A percentile compares a stretch with the other conserved stretches of the same genome.
phyloP scores from a whole-genome alignment of 352 stramenopile genomes.

The Thalassiosira mediterranea region DNA sequence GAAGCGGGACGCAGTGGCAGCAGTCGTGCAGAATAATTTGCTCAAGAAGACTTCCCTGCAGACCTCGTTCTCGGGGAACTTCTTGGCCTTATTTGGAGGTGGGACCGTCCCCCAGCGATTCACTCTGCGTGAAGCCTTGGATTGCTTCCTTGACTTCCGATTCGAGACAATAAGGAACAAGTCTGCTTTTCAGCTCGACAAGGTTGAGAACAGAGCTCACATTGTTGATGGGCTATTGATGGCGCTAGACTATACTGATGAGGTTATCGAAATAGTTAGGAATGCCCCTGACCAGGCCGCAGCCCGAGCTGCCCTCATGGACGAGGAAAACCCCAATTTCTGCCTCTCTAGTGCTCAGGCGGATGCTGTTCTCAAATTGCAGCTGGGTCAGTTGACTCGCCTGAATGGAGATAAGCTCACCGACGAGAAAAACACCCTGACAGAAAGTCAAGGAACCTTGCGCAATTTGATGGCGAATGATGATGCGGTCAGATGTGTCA shows the following conservation, averaged over 20 bases:
- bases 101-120: slow-evolving; percentile 83
- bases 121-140: slow-evolving; percentile 80
- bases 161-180: slow-evolving; percentile 87
- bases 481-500: slow-evolving; percentile 80
- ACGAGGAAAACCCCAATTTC: slow-evolving; percentile 49
- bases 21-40: slow-evolving; percentile 86
- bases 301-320: slow-evolving; percentile 69
- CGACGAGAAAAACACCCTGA: slow-evolving; percentile 77
- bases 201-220: slow-evolving; percentile 80
- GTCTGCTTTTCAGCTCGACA: slow-evolving; percentile 77
- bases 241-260: slow-evolving; percentile 82
- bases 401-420: slow-evolving; percentile 85
- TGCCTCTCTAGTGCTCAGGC: slow-evolving; percentile 81
- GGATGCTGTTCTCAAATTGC: slow-evolving; percentile 85
- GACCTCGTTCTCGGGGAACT: slow-evolving; percentile 87
- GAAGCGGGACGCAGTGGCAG: slow-evolving; percentile 86
- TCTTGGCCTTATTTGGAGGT: slow-evolving; percentile 84
- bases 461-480: slow-evolving; percentile 81
- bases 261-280: slow-evolving; percentile 80
- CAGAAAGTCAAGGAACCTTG: slow-evolving; percentile 56
- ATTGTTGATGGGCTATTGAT: slow-evolving; percentile 86
- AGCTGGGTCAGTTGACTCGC: slow-evolving; percentile 86
- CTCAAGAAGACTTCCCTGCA: slow-evolving; percentile 88
- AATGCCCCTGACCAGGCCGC: slow-evolving; percentile 70
- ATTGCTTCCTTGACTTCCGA: slow-evolving; percentile 87